Base-by-base conservation (phyloP, 2,329 filamentous ascomycete genomes). In the Fusarium nematophilum region DNA sequence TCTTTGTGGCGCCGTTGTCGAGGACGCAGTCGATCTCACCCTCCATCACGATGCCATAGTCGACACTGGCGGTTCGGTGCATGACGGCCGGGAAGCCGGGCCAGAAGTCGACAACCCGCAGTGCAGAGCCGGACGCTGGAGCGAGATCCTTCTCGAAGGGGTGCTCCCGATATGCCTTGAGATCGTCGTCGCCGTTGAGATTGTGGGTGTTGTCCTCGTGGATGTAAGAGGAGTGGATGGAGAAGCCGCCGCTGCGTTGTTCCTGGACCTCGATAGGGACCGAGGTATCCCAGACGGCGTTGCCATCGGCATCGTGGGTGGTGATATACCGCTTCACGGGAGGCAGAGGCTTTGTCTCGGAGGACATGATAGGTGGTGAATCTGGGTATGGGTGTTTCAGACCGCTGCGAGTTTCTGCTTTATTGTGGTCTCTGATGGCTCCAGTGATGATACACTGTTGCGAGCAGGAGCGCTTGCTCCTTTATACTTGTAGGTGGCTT, bases 31-130 rank as follows among this genome's bases (percentile, higher is more conserved):
- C 57, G 13, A 67, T 34, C 47, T 62, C 57, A 15, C 66, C 65
- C 18, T 68, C 65, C 8, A 68, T 18, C 6, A 68, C 46, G 17
- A 66, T 38, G 15, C 59, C 62, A 26, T 64, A 64, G 53, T 68
- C 66, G 23, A 68, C 46, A 18, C 64, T 69, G 23, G 52, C 59
- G 31, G 66, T 69, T 8, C 57, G 57, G 55, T 69, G 64, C 64
- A 66, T 49, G 34, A 65, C 39, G 11, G 51, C 56, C 4, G 62
- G 55, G 34, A 40, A 63, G 26, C 59, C 59, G 6, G 62, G 60
- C 55, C 57, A 69, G 39, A 69, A 55, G 42, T 67, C 64, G 26
- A 67, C 57, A 18, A 65, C 60, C 17, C 57, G 53, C 25, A 67
- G 49, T 6, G 46, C 38, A 15, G 66, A 57, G 18, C 56, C 53